These are phyloP conservation scores for Macrocybe gigantea DNA, from an alignment of 768 basidiomycete species.

Conservation along the genomic window DNA sequence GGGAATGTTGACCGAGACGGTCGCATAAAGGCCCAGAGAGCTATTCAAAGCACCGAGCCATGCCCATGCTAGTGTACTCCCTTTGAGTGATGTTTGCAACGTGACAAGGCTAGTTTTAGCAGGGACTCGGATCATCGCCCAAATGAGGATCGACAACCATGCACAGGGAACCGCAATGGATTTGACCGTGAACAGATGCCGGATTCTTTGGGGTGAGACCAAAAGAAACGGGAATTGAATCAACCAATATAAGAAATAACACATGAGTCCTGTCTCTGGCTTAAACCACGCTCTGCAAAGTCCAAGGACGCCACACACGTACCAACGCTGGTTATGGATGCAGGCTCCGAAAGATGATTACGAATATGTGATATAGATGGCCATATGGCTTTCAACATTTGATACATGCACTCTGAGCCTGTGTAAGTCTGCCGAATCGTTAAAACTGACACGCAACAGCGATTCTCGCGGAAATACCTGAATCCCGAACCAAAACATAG, in stretches of 20 bases:
- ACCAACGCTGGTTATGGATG: conserved; percentile 63
- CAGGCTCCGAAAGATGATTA: conserved; percentile 51
- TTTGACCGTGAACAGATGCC: conserved; percentile 71
- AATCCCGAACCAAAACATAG: conserved; percentile 81
- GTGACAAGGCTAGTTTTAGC: conserved; percentile 53
- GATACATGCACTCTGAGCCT: conserved; percentile 72
- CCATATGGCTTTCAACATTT: conserved; percentile 84
- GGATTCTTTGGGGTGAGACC: conserved; percentile 72
- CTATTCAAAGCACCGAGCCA: conserved; percentile 77
- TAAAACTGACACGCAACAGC: background rate
- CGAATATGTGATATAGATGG: conserved; percentile 60
- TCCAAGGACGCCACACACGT: background rate
- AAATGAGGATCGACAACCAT: conserved; percentile 70
- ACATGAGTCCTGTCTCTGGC: conserved; percentile 48
- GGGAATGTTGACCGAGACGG: conserved; percentile 74
- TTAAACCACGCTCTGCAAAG: background rate
- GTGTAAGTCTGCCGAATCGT: conserved; percentile 34
- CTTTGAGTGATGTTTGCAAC: conserved; percentile 44
- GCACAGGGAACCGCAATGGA: conserved; percentile 56
- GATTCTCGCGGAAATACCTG: conserved; percentile 36
- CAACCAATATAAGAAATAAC: conserved; percentile 75
- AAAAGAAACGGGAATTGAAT: conserved; percentile 74
- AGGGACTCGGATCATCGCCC: conserved; percentile 70
- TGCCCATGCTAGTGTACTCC: conserved; percentile 60
- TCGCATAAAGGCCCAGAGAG: conserved; percentile 69